Evolutionary conservation across 495 filamentous ascomycete genomes (phyloP).

Genomic region (Oleoguttula mirabilis): DNA sequence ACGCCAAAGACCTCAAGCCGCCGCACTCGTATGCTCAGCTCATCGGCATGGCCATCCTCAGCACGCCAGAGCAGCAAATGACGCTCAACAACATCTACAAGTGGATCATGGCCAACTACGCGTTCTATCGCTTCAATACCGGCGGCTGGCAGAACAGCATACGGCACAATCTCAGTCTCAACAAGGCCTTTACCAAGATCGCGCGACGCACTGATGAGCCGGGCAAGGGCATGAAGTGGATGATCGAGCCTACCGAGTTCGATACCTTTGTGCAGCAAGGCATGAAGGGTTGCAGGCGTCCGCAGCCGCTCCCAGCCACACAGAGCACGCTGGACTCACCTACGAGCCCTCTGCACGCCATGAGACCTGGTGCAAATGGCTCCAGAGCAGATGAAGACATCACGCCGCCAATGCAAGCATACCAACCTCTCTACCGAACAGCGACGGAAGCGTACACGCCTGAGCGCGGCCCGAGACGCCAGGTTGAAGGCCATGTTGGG

Average conservation of each 20-base stretch:
- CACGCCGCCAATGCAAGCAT: constrained; percentile 38
- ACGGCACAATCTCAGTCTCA: constrained; percentile 86
- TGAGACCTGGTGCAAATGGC: background rate
- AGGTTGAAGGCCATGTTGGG: constrained; percentile 3
- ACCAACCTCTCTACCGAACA: constrained; percentile 28
- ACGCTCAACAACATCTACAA: constrained; percentile 83
- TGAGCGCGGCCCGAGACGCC: constrained; percentile 39
- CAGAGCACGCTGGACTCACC: constrained; percentile 19
- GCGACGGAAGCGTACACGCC: constrained; percentile 44
- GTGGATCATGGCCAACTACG: constrained; percentile 77
- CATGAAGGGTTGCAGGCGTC: constrained; percentile 24
- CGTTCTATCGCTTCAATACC: constrained; percentile 74
- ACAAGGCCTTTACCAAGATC: constrained; percentile 84
- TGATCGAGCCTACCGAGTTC: constrained; percentile 64
- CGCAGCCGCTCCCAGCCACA: constrained; percentile 16
- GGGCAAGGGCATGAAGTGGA: constrained; percentile 98
- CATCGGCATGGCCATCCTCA: constrained; percentile 90
- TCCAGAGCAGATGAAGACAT: constrained; percentile 18
- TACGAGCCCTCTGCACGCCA: constrained; percentile 8
- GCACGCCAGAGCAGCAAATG: constrained; percentile 68
- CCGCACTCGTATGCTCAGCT: constrained; percentile 93
- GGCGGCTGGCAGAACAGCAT: constrained; percentile 98
- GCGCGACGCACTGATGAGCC: constrained; percentile 86
- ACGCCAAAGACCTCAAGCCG: constrained; percentile 79
- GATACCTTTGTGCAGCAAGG: constrained; percentile 61